phyloP scores from a whole-genome alignment of 495 filamentous ascomycete species.

The Aspergillus kassunensis region DNA sequence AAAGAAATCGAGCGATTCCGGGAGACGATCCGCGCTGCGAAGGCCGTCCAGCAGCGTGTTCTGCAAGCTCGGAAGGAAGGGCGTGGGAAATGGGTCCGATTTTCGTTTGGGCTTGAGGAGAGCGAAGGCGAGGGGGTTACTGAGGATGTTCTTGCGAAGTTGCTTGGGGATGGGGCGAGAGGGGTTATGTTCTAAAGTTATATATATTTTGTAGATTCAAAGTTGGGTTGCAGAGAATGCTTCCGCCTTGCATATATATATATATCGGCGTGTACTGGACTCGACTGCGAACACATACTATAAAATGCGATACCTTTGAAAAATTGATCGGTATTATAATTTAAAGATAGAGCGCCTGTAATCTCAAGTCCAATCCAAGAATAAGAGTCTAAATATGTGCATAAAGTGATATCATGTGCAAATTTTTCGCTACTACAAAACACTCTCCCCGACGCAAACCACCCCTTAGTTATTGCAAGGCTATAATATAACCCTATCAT shows the following conservation, averaged over 20 bases:
- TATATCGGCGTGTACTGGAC: too few relatives aligned
- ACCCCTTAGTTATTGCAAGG: neutral
- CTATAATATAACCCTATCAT: slow-evolving; percentile 7
- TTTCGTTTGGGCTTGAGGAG: slow-evolving; percentile 32
- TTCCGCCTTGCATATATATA: too few relatives aligned
- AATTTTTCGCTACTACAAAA: neutral
- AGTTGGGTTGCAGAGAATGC: too few relatives aligned
- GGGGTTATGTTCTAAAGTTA: neutral
- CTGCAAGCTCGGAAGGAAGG: slow-evolving; percentile 23
- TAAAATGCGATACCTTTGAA: too few relatives aligned
- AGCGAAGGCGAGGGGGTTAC: too few relatives aligned
- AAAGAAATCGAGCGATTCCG: slow-evolving; percentile 27
- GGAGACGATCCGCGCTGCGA: slow-evolving; percentile 19
- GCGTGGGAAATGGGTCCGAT: slow-evolving; percentile 37
- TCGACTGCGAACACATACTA: too few relatives aligned
- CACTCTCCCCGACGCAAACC: neutral
- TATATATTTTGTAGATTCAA: too few relatives aligned
- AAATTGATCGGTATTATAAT: too few relatives aligned
- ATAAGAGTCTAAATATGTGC: too few relatives aligned
- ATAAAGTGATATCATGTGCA: slow-evolving; percentile 9
- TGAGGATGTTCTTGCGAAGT: slow-evolving; percentile 14
- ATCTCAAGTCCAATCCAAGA: too few relatives aligned
- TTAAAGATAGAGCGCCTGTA: too few relatives aligned
- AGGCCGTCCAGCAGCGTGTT: slow-evolving; percentile 27
- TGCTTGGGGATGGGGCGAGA: slow-evolving; percentile 19